phyloP scores from a whole-genome alignment of 2,329 filamentous ascomycete genomes.

The Aspergillus pseudoglaucus region DNA sequence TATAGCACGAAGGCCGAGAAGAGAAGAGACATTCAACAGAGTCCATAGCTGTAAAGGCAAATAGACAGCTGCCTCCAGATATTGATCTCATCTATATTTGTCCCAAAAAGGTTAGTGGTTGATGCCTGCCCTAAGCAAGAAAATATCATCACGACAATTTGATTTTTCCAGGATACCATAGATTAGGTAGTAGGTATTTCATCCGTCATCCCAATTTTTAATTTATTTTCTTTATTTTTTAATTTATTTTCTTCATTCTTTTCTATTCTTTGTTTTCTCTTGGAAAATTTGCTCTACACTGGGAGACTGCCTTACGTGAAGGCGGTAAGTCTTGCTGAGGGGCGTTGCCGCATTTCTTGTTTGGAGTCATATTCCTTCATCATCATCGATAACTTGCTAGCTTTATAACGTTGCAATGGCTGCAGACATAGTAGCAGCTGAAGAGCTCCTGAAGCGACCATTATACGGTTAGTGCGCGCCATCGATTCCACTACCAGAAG shows the following conservation, averaged over 20 bases:
- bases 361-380: neutral
- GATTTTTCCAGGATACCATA: neutral
- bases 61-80: too few species aligned
- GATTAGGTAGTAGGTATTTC: too few species aligned
- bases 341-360: neutral
- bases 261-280: neutral
- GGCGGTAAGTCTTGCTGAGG: neutral
- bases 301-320: neutral
- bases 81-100: neutral
- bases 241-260: neutral
- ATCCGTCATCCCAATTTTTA: neutral
- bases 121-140: neutral
- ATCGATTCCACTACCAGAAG: neutral
- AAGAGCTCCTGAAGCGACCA: conserved; percentile 42
- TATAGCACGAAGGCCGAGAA: too few species aligned
- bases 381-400: neutral
- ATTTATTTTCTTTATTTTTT: neutral
- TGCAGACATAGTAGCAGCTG: conserved; percentile 17
- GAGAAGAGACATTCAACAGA: too few species aligned
- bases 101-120: neutral
- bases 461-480: conserved; percentile 41
- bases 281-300: neutral
- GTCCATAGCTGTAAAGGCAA: too few species aligned
- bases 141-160: neutral
- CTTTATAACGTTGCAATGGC: conserved; percentile 7